Conservation (phyloP, 345 rosid genomes). For the Linum tenue region DNA sequence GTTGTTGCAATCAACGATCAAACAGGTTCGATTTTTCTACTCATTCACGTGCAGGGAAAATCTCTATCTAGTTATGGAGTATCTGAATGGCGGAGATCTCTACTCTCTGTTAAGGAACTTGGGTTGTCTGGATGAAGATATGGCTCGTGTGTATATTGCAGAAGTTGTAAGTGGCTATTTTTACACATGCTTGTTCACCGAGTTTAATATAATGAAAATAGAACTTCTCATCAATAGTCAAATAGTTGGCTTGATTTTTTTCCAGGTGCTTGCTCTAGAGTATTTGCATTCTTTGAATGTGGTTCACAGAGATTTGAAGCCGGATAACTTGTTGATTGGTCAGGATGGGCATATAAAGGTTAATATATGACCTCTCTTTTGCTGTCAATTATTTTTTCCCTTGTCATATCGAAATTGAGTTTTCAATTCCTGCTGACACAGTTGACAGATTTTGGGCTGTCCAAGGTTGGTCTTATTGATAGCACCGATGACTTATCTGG, state of each 20-base stretch:
- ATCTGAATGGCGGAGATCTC: slow-evolving; percentile 95
- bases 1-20: slow-evolving; percentile 23
- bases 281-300: slow-evolving; percentile 87
- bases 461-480: slow-evolving; percentile 90
- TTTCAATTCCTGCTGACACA: slow-evolving; percentile 40
- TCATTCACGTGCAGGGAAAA: slow-evolving; percentile 98
- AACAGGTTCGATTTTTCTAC: slow-evolving; percentile 92
- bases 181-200: slow-evolving; percentile 10
- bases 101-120: slow-evolving; percentile 77
- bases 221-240: slow-evolving; percentile 27
- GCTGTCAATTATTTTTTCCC: neutral
- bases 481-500: slow-evolving; percentile 95
- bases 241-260: slow-evolving; percentile 26
- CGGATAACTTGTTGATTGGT: slow-evolving; percentile 92
- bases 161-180: slow-evolving; percentile 66
- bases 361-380: slow-evolving; percentile 17
- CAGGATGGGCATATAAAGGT: slow-evolving; percentile 99
- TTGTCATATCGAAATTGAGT: slow-evolving; percentile 1
- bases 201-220: slow-evolving; percentile 5
- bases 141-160: slow-evolving; percentile 85
- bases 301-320: slow-evolving; percentile 94
- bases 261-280: slow-evolving; percentile 96
- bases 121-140: slow-evolving; percentile 90
- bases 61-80: slow-evolving; percentile 97
- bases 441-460: slow-evolving; percentile 99